Percentiles rank a stretch among this genome's conserved stretches.
These are phyloP conservation scores for Aspergillus sojae DNA, from an alignment of 2,329 filamentous ascomycete species.

Conservation along the genomic window DNA sequence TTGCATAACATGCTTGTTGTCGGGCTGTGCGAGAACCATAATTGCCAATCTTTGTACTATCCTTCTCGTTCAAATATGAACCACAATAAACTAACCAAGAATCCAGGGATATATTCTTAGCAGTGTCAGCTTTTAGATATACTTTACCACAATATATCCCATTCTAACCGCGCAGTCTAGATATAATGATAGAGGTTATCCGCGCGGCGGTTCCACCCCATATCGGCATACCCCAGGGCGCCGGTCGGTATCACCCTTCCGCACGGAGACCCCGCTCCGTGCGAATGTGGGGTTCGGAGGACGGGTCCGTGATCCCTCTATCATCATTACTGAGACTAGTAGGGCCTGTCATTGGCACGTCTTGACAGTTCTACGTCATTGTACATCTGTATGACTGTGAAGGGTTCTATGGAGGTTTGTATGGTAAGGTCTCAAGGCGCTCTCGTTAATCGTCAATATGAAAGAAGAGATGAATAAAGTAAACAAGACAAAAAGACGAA, in stretches of 20 bases:
- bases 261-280: neutral
- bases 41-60: neutral
- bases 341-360: neutral
- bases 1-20: slow-evolving; percentile 30
- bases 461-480: too few species aligned
- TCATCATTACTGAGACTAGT: neutral
- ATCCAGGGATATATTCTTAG: neutral
- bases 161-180: neutral
- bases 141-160: neutral
- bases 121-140: too few species aligned
- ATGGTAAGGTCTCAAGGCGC: too few species aligned
- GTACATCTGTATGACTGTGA: neutral
- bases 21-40: slow-evolving; percentile 25
- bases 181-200: neutral
- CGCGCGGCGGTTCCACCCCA: neutral
- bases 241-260: neutral
- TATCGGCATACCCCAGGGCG: too few species aligned
- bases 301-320: neutral
- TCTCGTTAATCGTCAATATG: too few species aligned
- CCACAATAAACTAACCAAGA: neutral
- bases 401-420: too few species aligned
- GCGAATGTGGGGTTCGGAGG: neutral
- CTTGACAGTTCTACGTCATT: neutral
- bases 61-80: neutral
- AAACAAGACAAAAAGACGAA: too few species aligned